Conservation (phyloP, 2,329 filamentous ascomycete genomes). For the Leptoxyphium fumago region DNA sequence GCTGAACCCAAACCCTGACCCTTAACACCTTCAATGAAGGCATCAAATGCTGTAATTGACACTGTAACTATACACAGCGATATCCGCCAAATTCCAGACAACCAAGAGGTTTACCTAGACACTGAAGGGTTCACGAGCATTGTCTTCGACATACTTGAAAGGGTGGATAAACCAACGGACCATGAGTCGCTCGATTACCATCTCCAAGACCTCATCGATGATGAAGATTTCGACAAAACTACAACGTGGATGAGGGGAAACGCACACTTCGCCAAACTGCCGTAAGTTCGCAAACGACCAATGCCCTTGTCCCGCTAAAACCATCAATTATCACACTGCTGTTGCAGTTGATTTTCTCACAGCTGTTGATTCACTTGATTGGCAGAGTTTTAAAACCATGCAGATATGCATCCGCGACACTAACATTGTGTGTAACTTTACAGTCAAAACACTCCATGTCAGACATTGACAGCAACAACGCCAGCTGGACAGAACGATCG, state of each 20-base stretch:
- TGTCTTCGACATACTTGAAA: slow-evolving; percentile 82
- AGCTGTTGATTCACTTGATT: too few species aligned
- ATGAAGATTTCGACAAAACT: slow-evolving; percentile 19
- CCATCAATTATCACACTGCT: too few species aligned
- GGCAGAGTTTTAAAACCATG: too few species aligned
- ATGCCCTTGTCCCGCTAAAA: too few species aligned
- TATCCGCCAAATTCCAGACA: slow-evolving; percentile 63
- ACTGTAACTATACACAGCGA: slow-evolving; percentile 31
- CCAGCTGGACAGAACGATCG: slow-evolving; percentile 21
- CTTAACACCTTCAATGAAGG: neutral
- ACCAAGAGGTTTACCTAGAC: slow-evolving; percentile 88
- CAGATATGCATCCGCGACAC: neutral
- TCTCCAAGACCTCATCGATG: slow-evolving; percentile 31
- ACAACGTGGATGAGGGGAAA: slow-evolving; percentile 19
- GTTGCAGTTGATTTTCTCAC: too few species aligned
- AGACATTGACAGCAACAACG: slow-evolving; percentile 53
- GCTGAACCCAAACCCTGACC: slow-evolving; percentile 5
- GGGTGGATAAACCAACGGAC: slow-evolving; percentile 53
- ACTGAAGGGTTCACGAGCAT: slow-evolving; percentile 69
- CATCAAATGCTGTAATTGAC: neutral
- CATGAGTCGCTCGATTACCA: slow-evolving; percentile 47
- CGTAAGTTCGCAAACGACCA: slow-evolving; percentile 15
- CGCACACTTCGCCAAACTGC: slow-evolving; percentile 19
- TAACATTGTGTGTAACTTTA: neutral
- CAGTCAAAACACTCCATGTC: slow-evolving; percentile 43